Conservation (phyloP, 208 protist species). For the Crithidia sp. region DNA sequence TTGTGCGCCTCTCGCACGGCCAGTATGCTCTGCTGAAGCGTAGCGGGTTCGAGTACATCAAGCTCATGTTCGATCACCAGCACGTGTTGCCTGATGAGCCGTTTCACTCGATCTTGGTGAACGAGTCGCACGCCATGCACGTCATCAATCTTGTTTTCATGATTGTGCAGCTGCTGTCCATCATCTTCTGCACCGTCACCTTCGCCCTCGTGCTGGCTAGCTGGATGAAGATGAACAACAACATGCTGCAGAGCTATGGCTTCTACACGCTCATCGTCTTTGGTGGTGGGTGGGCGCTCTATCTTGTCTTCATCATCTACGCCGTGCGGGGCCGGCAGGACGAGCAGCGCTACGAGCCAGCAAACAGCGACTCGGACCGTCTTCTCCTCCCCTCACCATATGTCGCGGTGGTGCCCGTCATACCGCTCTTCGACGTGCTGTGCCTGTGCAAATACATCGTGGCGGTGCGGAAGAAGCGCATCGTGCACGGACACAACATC, state of each 20-base stretch:
- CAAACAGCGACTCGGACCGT: slow-evolving; percentile 19
- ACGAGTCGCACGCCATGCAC: slow-evolving; percentile 44
- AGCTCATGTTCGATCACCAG: slow-evolving; percentile 62
- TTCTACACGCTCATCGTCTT: slow-evolving; percentile 74
- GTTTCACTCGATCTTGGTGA: slow-evolving; percentile 49
- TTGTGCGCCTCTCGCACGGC: slow-evolving; percentile 56
- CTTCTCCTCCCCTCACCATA: slow-evolving; percentile 63
- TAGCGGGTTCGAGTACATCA: slow-evolving; percentile 85
- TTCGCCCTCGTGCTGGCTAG: slow-evolving; percentile 44
- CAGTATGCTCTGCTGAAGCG: slow-evolving; percentile 68
- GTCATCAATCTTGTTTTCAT: slow-evolving; percentile 52
- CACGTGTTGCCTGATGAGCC: slow-evolving; percentile 63
- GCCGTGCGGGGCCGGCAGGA: slow-evolving; percentile 55
- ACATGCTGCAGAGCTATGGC: slow-evolving; percentile 42
- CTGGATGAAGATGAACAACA: slow-evolving; percentile 44
- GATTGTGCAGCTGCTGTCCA: slow-evolving; percentile 42
- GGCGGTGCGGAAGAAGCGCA: slow-evolving; percentile 28
- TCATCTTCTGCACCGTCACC: slow-evolving; percentile 37
- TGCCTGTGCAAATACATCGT: slow-evolving; percentile 53
- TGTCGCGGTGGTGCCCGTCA: slow-evolving; percentile 57
- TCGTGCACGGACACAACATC: slow-evolving; percentile 70
- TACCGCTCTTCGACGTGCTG: slow-evolving; percentile 77
- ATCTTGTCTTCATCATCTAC: slow-evolving; percentile 73
- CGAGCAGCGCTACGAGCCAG: slow-evolving; percentile 45
- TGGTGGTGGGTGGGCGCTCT: slow-evolving; percentile 65